phyloP scores from a whole-genome alignment of 768 basidiomycete species.

The Calocera viscosa region DNA sequence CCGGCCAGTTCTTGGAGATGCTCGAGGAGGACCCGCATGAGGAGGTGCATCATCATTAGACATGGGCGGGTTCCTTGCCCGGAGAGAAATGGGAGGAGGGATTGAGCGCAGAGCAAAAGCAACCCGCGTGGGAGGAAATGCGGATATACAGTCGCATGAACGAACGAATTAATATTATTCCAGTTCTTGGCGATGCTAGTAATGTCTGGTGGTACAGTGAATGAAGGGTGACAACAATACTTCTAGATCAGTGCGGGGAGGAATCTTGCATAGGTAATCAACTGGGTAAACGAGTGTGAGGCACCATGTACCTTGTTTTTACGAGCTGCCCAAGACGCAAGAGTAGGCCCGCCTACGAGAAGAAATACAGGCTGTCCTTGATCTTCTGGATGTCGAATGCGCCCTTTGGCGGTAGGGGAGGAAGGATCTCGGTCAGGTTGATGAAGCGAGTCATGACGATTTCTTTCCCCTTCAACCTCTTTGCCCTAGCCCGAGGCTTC shows the following conservation, averaged over 20 bases:
- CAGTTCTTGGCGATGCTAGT: neutral
- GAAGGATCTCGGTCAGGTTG: conserved; percentile 58
- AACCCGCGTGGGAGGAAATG: neutral
- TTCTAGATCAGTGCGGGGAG: neutral
- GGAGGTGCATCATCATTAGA: conserved; percentile 49
- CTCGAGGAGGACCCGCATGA: conserved; percentile 67
- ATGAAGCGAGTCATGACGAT: conserved; percentile 39
- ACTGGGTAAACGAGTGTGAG: neutral
- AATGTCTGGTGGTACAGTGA: neutral
- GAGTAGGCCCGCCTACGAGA: conserved; percentile 44
- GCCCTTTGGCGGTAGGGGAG: conserved; percentile 73
- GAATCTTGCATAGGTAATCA: neutral
- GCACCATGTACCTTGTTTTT: neutral
- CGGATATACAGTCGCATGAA: neutral
- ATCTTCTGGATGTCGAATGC: conserved; percentile 73
- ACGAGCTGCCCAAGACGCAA: neutral
- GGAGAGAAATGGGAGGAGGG: neutral
- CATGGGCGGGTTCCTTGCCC: neutral
- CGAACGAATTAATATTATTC: conserved; percentile 8
- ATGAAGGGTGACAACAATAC: neutral
- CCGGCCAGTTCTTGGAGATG: conserved; percentile 66
- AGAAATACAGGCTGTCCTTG: conserved; percentile 79
- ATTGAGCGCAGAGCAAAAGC: neutral
- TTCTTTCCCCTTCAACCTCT: too few species aligned
- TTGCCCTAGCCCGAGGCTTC: too few species aligned